These are phyloP conservation scores for Coemansia reversa DNA, from an alignment of 192 early-diverging fungal species.

Conservation along the genomic window DNA sequence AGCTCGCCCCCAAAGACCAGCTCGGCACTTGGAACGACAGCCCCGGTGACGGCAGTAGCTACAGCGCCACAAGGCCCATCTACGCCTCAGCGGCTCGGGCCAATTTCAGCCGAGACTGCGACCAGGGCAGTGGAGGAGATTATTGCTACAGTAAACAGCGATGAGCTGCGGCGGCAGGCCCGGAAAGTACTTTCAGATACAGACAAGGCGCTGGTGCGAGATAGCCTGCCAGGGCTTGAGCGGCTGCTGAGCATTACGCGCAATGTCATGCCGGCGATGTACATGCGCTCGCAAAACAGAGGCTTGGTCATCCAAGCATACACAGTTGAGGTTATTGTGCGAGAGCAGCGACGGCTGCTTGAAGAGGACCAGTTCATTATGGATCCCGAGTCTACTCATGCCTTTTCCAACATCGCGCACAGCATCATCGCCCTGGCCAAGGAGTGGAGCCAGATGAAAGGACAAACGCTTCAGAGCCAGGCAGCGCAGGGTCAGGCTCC, in stretches of 20 bases:
- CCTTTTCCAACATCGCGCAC: constrained; percentile 11
- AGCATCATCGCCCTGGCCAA: constrained; percentile 25
- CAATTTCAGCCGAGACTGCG: constrained; percentile 34
- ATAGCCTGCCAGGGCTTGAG: constrained; percentile 20
- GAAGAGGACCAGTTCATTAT: constrained; percentile 39
- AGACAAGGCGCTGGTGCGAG: constrained; percentile 26
- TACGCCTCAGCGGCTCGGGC: constrained; percentile 1
- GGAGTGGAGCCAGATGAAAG: constrained; percentile 37
- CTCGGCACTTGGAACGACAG: neutral
- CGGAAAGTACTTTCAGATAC: constrained; percentile 18
- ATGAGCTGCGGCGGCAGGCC: constrained; percentile 4
- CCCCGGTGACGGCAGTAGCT: neutral
- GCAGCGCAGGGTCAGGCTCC: neutral
- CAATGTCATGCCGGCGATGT: constrained; percentile 29
- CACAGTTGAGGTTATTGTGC: constrained; percentile 18
- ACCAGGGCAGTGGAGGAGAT: constrained; percentile 24
- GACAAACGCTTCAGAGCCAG: neutral
- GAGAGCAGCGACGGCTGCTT: constrained; percentile 44
- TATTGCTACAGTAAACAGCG: constrained; percentile 1
- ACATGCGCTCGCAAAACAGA: constrained; percentile 23
- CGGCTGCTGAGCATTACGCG: constrained; percentile 8
- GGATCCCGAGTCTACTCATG: constrained; percentile 3
- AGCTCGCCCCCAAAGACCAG: constrained; percentile 11
- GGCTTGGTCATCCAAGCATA: constrained; percentile 16
- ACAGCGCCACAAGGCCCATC: neutral